Base-by-base conservation (phyloP, 169 alveolate species). In the Amoebophrya sp. region DNA sequence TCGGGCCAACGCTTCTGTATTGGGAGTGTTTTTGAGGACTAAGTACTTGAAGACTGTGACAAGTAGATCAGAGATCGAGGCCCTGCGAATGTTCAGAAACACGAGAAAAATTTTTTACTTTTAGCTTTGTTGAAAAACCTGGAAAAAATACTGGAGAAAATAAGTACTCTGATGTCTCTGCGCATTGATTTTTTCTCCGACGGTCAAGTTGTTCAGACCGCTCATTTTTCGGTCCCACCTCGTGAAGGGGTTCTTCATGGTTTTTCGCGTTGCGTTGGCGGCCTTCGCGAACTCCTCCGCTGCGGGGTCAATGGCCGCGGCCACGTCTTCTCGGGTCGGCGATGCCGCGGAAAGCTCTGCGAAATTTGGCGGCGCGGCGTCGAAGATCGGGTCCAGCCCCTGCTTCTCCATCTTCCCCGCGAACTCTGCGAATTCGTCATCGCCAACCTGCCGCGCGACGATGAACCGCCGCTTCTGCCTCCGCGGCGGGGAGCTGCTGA, bases 351-450 rank as follows among this genome's bases (percentile, higher is more conserved):
- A 47, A 47, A 12, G 66, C 66, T 47, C 29, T n/a, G n/a, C n/a
- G 35, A 66, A 66, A n/a, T 66, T 66, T 7, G 83, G 83, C 29
- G 83, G 83, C 7, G 83, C 83, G 35, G 83, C 83, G 83, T 66
- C 83, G 83, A 66, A 66, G 35, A 66, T n/a, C 7, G 83, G 83
- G 35, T 66, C 83, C 83, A 66, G 83, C 39, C 35, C 35, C 39
- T 25, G 29, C 83, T 1, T 7, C 39, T 66, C 83, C 83, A 66
- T 66, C 35, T 66, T 66, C 83, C 35, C 39, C 35, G 83, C 83
- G 35, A 66, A 66, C 83, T 66, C 83, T 2, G 35, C 83, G 35
- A 66, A 66, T 25, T 66, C 83, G 1, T 66, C 39, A 18, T 66
- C 83, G 35, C 35, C 35, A 3, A 66, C 83, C 83, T 66, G 1